phyloP scores from a whole-genome alignment of 2,329 filamentous ascomycete genomes.

The Fusarium sp. region DNA sequence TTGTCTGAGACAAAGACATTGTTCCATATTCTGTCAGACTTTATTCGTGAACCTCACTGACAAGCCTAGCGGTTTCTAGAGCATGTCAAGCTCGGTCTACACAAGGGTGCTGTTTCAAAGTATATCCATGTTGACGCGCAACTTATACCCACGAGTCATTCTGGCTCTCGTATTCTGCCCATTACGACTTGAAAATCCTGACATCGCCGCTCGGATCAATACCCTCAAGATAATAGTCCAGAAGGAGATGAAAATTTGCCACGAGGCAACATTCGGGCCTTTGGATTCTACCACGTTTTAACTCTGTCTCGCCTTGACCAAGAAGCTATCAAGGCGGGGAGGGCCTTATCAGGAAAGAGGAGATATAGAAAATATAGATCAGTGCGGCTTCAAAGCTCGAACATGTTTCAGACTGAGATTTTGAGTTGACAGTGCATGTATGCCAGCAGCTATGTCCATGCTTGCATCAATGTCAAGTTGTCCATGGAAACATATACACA shows the following conservation, averaged over 20 bases:
- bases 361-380: conserved; percentile 17
- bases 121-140: conserved; percentile 1
- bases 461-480: neutral
- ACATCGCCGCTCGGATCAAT: conserved; percentile 7
- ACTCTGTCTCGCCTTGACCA: conserved; percentile 7
- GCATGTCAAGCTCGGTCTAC: conserved; percentile 2
- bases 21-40: conserved; percentile 47
- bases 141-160: conserved; percentile 11
- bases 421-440: neutral
- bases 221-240: neutral
- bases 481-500: conserved; percentile 4
- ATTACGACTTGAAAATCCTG: neutral
- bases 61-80: neutral
- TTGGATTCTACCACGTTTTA: conserved; percentile 22
- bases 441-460: neutral
- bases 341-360: conserved; percentile 8
- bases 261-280: conserved; percentile 20
- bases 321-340: conserved; percentile 17
- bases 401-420: conserved; percentile 14
- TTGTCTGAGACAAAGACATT: conserved; percentile 60
- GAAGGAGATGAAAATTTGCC: neutral
- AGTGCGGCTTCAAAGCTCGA: conserved; percentile 10
- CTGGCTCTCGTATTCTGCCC: neutral
- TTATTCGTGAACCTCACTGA: conserved; percentile 20
- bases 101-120: conserved; percentile 3